Evolutionary conservation across 2,329 filamentous ascomycete genomes (phyloP).

Genomic region (Beauveria rudraprayagi): DNA sequence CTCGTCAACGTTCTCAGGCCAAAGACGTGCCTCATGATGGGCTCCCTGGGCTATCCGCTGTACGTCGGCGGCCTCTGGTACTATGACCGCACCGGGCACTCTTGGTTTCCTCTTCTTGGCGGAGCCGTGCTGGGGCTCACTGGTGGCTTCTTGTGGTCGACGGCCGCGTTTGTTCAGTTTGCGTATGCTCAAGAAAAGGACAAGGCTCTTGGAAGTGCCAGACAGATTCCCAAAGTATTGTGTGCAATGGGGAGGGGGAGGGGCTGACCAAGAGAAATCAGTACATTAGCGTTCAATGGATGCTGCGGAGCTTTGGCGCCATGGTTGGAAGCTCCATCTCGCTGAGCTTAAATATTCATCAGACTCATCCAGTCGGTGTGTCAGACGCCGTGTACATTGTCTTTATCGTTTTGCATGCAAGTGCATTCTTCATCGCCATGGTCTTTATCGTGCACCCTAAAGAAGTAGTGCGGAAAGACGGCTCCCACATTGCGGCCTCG

Average conservation of each 20-base stretch:
- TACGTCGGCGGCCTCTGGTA: conserved; percentile 18
- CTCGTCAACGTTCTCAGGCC: conserved; percentile 16
- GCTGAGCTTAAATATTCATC: conserved; percentile 6
- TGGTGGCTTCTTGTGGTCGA: conserved; percentile 15
- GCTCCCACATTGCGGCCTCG: not conserved
- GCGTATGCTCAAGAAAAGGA: conserved; percentile 11
- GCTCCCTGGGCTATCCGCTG: conserved; percentile 15
- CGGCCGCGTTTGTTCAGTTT: conserved; percentile 7
- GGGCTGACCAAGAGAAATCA: not conserved
- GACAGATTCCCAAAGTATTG: too few relatives aligned
- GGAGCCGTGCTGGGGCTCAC: conserved; percentile 16
- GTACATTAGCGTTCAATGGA: conserved; percentile 11
- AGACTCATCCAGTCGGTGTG: not conserved
- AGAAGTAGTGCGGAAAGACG: not conserved
- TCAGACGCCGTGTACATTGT: not conserved
- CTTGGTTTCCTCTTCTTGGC: conserved; percentile 16
- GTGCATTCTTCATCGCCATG: not conserved
- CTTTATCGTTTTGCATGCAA: not conserved
- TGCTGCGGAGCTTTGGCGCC: conserved; percentile 7
- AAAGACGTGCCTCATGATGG: conserved; percentile 12
- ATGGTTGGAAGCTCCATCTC: conserved; percentile 11
- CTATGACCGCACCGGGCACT: conserved; percentile 12
- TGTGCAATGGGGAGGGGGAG: too few relatives aligned
- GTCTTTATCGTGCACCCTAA: not conserved
- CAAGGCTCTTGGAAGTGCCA: conserved; percentile 7